phyloP scores from a whole-genome alignment of 352 stramenopile species.

The Phytophthora rubi region DNA sequence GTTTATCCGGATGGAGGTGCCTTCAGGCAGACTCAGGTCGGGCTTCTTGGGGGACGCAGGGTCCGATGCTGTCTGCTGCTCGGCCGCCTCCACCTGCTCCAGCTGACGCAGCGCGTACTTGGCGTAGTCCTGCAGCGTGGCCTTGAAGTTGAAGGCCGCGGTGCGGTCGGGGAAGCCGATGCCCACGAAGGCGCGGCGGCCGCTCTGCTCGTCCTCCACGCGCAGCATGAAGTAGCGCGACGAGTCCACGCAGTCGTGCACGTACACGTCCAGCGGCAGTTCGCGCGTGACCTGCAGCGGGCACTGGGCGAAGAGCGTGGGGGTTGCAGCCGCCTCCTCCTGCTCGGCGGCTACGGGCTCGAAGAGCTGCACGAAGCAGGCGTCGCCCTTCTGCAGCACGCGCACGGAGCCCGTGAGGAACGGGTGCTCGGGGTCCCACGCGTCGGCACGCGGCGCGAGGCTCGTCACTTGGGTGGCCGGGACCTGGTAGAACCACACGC shows the following conservation, averaged over 20 bases:
- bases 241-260: conserved; percentile 88
- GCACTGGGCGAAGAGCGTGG: conserved; percentile 81
- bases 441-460: conserved; percentile 77
- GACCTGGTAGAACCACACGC: conserved; percentile 90
- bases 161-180: conserved; percentile 82
- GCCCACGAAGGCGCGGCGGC: conserved; percentile 78
- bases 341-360: conserved; percentile 48
- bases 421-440: conserved; percentile 83
- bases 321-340: conserved; percentile 5
- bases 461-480: conserved; percentile 69
- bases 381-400: conserved; percentile 77
- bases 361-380: conserved; percentile 77
- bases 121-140: conserved; percentile 81
- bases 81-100: conserved; percentile 30
- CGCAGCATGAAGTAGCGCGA: conserved; percentile 91
- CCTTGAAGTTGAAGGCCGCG: conserved; percentile 88
- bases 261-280: conserved; percentile 70
- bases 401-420: conserved; percentile 78
- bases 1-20: conserved; percentile 83
- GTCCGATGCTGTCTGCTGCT: conserved; percentile 6
- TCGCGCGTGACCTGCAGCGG: conserved; percentile 74
- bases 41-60: conserved; percentile 41
- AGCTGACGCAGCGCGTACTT: conserved; percentile 81
- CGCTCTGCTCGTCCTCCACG: conserved; percentile 78
- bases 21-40: conserved; percentile 72